These are phyloP conservation scores for Cladosporium sp. DNA, from an alignment of 2,329 filamentous ascomycete genomes.

Conservation along the genomic window DNA sequence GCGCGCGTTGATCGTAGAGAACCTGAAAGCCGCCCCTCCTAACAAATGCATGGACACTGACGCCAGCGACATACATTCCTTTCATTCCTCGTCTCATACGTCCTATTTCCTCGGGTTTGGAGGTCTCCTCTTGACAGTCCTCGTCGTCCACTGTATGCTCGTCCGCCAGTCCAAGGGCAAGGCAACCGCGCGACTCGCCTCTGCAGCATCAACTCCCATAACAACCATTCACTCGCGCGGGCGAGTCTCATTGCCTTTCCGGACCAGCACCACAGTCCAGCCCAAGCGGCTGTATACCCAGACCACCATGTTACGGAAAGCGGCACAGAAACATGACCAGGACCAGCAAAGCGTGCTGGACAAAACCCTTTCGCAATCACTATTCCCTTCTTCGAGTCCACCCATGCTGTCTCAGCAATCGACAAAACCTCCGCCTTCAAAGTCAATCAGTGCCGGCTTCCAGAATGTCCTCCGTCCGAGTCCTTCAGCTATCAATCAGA, in stretches of 20 bases:
- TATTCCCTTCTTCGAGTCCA: conserved; percentile 47
- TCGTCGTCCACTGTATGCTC: conserved; percentile 12
- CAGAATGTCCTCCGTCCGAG: conserved; percentile 29
- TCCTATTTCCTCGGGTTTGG: background rate
- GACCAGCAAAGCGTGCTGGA: conserved; percentile 19
- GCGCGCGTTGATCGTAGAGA: too few relatives aligned
- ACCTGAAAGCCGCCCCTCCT: background rate
- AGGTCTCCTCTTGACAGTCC: conserved; percentile 1
- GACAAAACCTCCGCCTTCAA: conserved; percentile 39
- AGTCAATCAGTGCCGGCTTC: conserved; percentile 11
- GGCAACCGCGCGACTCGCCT: conserved; percentile 10
- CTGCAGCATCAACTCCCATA: background rate
- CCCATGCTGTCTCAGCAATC: conserved; percentile 52
- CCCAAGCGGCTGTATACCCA: background rate
- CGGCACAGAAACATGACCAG: conserved; percentile 32
- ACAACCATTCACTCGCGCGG: conserved; percentile 2
- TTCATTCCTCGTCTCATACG: background rate
- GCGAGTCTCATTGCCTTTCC: conserved; percentile 6
- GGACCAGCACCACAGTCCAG: background rate
- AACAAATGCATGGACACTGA: conserved; percentile 5
- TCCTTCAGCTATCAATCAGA: conserved; percentile 29
- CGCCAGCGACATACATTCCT: background rate
- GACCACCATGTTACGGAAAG: conserved; percentile 8
- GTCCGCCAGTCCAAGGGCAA: conserved; percentile 9
- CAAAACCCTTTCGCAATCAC: conserved; percentile 41